phyloP scores from a whole-genome alignment of 805 yeast genomes.

The Lipomyces sp. region DNA sequence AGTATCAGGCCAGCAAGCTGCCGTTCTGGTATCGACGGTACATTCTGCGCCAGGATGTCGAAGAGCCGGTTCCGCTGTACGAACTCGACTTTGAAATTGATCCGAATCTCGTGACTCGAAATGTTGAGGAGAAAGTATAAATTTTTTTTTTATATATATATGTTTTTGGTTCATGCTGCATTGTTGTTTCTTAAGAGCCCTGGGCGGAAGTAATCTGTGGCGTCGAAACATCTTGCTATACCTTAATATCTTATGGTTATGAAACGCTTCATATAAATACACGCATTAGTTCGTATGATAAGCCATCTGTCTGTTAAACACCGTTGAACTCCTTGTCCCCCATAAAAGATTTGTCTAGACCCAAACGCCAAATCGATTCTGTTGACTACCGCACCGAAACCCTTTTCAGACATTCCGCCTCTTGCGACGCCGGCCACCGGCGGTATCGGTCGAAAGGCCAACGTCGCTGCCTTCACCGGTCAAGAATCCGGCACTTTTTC shows the following conservation, averaged over 20 bases:
- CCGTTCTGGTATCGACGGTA: conserved; percentile 46
- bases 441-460: conserved; percentile 6
- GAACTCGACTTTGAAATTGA: conserved; percentile 6
- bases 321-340: neutral
- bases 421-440: neutral
- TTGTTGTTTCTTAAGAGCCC: neutral
- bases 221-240: no score
- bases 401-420: neutral
- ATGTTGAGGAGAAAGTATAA: neutral
- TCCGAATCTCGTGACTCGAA: neutral
- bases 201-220: no score
- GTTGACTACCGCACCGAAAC: no score
- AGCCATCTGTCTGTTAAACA: no score
- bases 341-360: no score
- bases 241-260: no score
- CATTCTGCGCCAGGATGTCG: conserved; percentile 15
- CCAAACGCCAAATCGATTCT: no score
- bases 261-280: no score
- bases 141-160: no score
- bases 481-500: neutral
- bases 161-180: neutral
- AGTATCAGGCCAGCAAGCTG: conserved; percentile 46
- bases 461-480: neutral
- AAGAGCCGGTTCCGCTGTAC: conserved; percentile 14
- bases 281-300: no score